These are phyloP conservation scores for Achaetomiella virescens DNA, from an alignment of 495 filamentous ascomycete species.

Conservation along the genomic window DNA sequence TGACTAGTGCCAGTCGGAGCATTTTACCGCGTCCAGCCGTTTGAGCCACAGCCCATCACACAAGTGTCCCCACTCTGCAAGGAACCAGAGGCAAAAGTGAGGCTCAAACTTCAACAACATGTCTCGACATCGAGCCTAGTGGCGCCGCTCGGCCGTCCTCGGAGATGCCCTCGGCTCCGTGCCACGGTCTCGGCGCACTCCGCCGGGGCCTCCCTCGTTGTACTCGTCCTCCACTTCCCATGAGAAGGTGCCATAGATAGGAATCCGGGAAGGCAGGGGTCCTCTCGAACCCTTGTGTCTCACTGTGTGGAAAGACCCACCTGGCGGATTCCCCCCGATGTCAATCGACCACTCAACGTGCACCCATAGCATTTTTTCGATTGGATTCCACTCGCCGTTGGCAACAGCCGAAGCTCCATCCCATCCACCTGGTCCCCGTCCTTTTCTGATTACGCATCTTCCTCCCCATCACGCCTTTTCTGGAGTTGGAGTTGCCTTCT, in stretches of 20 bases:
- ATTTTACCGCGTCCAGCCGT: neutral
- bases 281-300: conserved; percentile 1
- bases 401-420: conserved; percentile 13
- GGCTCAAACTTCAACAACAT: neutral
- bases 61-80: neutral
- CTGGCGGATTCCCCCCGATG: neutral
- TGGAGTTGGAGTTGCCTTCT: conserved; percentile 9
- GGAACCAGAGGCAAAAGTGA: neutral
- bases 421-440: neutral
- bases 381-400: conserved; percentile 10
- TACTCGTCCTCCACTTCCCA: neutral
- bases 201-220: neutral
- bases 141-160: conserved; percentile 1
- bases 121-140: neutral
- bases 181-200: neutral
- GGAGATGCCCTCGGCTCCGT: conserved; percentile 13
- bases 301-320: conserved; percentile 10
- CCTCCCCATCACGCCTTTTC: conserved; percentile 5
- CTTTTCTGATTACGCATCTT: conserved; percentile 13
- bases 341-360: conserved; percentile 12
- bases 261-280: neutral
- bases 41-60: neutral
- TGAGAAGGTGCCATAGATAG: neutral
- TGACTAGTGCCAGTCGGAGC: neutral
- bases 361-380: conserved; percentile 13